phyloP scores from a whole-genome alignment of 1,139 yeast genomes.

The Sugiyamaella paludigena region DNA sequence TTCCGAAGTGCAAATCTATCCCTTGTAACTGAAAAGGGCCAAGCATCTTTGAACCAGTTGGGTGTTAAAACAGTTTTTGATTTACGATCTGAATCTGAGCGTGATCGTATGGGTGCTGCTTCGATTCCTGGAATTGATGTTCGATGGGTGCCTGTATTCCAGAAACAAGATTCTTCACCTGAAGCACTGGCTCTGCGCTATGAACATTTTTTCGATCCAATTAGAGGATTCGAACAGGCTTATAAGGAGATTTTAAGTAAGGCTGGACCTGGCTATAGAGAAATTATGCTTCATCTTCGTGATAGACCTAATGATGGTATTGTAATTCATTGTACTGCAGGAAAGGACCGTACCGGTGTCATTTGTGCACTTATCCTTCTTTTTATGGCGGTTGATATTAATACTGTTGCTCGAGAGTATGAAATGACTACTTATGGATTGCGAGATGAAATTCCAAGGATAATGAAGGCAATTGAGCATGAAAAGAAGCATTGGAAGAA shows the following conservation, averaged over 20 bases:
- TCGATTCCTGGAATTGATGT: constrained; percentile 47
- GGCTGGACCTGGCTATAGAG: constrained; percentile 40
- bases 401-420: constrained; percentile 67
- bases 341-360: constrained; percentile 84
- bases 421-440: constrained; percentile 72
- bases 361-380: constrained; percentile 64
- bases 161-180: constrained; percentile 60
- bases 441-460: constrained; percentile 24
- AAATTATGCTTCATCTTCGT: constrained; percentile 40
- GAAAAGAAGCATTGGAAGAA: constrained; percentile 16
- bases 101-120: constrained; percentile 48
- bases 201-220: constrained; percentile 54
- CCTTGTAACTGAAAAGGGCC: constrained; percentile 47
- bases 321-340: constrained; percentile 78
- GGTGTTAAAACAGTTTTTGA: constrained; percentile 63
- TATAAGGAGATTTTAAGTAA: constrained; percentile 57
- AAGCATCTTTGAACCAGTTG: constrained; percentile 41
- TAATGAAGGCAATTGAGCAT: constrained; percentile 24
- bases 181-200: constrained; percentile 60
- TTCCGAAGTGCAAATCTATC: constrained; percentile 66
- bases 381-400: constrained; percentile 62
- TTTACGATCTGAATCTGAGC: constrained; percentile 63
- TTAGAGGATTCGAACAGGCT: constrained; percentile 63
- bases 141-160: constrained; percentile 59
- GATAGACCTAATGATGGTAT: constrained; percentile 53